Percentiles rank a stretch among this genome's conserved stretches.
These are phyloP conservation scores for Suillus tomentosus DNA, from an alignment of 768 basidiomycete genomes.

Conservation along the genomic window DNA sequence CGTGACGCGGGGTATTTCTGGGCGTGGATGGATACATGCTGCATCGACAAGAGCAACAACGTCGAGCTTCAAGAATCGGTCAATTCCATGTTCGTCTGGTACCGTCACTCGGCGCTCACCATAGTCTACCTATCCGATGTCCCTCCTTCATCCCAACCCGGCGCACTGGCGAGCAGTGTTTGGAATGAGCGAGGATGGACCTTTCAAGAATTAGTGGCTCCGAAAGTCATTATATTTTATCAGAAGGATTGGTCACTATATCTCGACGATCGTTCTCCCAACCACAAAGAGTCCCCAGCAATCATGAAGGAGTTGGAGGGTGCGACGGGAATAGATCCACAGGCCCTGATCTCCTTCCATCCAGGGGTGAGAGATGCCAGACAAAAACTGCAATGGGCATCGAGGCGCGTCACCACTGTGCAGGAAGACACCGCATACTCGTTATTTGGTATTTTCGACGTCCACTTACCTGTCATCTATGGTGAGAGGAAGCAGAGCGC, in stretches of 20 bases:
- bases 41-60: neutral
- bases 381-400: neutral
- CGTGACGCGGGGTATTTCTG: neutral
- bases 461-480: neutral
- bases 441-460: neutral
- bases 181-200: neutral
- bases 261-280: neutral
- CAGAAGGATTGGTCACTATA: neutral
- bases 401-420: neutral
- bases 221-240: neutral
- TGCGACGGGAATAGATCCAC: neutral
- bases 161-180: neutral
- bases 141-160: neutral
- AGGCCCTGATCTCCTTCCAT: neutral
- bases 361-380: neutral
- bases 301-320: neutral
- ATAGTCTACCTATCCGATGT: neutral
- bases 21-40: neutral
- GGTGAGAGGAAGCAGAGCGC: neutral
- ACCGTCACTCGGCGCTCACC: neutral
- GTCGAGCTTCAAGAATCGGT: neutral
- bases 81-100: neutral
- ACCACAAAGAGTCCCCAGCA: neutral
- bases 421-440: neutral
- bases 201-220: neutral